Conservation (phyloP, 352 stramenopile genomes). For the Phytophthora sp. region DNA sequence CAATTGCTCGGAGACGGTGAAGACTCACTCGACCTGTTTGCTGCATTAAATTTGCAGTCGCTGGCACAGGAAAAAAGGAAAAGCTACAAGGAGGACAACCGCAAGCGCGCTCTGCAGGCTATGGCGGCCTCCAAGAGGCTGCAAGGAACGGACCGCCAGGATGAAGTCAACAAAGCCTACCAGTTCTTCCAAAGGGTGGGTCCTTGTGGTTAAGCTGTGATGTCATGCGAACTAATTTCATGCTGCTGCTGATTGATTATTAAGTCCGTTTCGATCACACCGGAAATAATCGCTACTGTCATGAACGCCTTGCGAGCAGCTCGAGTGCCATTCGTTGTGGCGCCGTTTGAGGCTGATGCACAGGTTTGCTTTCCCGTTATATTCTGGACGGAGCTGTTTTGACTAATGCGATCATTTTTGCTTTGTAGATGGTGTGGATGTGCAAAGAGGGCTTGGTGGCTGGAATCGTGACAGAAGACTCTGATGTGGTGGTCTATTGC, state of each 20-base stretch:
- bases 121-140: constrained; percentile 59
- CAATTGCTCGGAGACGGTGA: neutral
- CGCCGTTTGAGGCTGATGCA: constrained; percentile 77
- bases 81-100: constrained; percentile 63
- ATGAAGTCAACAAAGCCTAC: constrained; percentile 65
- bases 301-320: constrained; percentile 55
- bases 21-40: neutral
- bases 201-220: neutral
- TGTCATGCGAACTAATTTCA: neutral
- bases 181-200: constrained; percentile 60
- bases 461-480: constrained; percentile 85
- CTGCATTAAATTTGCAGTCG: too few species aligned
- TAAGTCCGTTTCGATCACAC: constrained; percentile 72
- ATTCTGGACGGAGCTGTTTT: neutral
- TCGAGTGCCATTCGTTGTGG: constrained; percentile 66
- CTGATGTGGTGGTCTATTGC: constrained; percentile 82
- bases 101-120: constrained; percentile 48
- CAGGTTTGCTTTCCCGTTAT: constrained; percentile 31
- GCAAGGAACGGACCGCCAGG: constrained; percentile 50
- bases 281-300: constrained; percentile 61
- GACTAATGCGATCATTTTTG: neutral
- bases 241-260: neutral
- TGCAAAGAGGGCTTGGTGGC: constrained; percentile 61
- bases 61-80: constrained; percentile 71
- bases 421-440: constrained; percentile 76